Conservation (phyloP, 495 filamentous ascomycete species). For the Pyronema domesticum region DNA sequence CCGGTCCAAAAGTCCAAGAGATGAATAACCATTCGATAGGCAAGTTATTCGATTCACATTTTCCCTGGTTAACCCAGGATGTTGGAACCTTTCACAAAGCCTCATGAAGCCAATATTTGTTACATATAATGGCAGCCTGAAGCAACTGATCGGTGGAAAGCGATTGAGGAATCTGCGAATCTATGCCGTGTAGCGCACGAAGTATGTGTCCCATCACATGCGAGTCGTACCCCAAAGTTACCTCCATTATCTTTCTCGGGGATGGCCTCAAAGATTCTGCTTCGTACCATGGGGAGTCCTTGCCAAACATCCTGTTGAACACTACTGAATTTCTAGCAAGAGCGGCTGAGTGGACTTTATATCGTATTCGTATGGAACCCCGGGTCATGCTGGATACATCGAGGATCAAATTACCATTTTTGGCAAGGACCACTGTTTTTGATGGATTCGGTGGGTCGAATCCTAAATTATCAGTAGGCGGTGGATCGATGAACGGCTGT, state of each 20-base stretch:
- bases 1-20: background rate
- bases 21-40: background rate
- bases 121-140: background rate
- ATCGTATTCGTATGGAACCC: background rate
- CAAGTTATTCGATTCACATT: background rate
- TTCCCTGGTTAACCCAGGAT: background rate
- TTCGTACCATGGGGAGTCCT: background rate
- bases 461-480: no score
- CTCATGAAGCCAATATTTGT: background rate
- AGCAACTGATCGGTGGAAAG: background rate
- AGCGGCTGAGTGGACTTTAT: background rate
- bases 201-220: background rate
- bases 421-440: no score
- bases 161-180: background rate
- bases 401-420: background rate
- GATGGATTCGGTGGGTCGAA: no score
- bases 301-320: background rate
- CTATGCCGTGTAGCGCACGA: background rate
- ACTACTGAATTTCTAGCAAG: background rate
- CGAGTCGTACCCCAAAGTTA: background rate
- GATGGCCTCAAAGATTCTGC: background rate
- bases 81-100: background rate
- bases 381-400: background rate
- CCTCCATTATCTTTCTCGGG: background rate
- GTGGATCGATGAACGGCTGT: no score